phyloP scores from a whole-genome alignment of 805 yeast species.

The Ogataea saltuana region DNA sequence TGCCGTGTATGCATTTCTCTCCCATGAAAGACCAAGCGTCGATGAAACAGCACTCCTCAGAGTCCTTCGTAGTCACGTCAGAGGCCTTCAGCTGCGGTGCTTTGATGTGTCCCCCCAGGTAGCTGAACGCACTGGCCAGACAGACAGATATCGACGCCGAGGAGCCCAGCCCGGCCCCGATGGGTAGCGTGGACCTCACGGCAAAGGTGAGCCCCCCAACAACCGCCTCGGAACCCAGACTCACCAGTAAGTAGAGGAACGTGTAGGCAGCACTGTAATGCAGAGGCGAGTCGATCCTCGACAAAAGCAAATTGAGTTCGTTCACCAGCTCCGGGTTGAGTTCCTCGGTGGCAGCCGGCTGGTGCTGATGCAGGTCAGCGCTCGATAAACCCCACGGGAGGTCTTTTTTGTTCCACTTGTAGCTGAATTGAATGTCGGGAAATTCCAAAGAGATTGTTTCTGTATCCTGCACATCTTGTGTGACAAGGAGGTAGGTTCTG shows the following conservation, averaged over 20 bases:
- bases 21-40: slow-evolving; percentile 91
- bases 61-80: slow-evolving; percentile 38
- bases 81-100: slow-evolving; percentile 38
- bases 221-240: slow-evolving; percentile 48
- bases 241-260: slow-evolving; percentile 74
- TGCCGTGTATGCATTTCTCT: slow-evolving; percentile 93
- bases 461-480: slow-evolving; percentile 41
- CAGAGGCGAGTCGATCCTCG: slow-evolving; percentile 50
- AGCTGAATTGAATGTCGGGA: slow-evolving; percentile 74
- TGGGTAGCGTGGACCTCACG: slow-evolving; percentile 82
- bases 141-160: slow-evolving; percentile 90
- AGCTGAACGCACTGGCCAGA: slow-evolving; percentile 69
- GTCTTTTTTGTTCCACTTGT: slow-evolving; percentile 60
- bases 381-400: slow-evolving; percentile 57
- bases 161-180: slow-evolving; percentile 96
- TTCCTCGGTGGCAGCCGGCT: slow-evolving; percentile 47
- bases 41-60: slow-evolving; percentile 56
- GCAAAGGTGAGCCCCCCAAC: slow-evolving; percentile 57
- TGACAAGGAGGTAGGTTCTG: slow-evolving; percentile 75
- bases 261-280: slow-evolving; percentile 81
- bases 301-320: slow-evolving; percentile 46
- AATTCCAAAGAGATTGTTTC: slow-evolving; percentile 64
- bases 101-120: slow-evolving; percentile 55
- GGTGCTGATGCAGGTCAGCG: slow-evolving; percentile 27
- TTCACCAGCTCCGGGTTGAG: slow-evolving; percentile 59